Evolutionary conservation across 305 asterid species (phyloP).

Genomic region (Fraxinus angustifolia): DNA sequence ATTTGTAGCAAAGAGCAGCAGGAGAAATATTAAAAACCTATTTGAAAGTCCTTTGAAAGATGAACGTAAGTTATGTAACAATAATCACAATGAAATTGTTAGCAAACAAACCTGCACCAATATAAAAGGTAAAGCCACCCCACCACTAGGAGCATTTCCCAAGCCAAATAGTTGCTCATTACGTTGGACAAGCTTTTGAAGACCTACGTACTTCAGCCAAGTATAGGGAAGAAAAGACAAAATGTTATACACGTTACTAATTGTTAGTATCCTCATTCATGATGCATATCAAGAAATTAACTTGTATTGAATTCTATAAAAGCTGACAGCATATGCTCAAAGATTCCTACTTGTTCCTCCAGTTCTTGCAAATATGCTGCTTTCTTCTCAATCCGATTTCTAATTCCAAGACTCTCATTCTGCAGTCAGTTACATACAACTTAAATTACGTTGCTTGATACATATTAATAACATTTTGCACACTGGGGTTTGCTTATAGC

Average conservation of each 20-base stretch:
- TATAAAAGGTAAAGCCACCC: conserved; percentile 93
- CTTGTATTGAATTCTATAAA: conserved; percentile 14
- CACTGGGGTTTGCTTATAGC: conserved; percentile 5
- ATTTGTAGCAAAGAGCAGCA: background rate
- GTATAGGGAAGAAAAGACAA: background rate
- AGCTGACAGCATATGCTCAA: background rate
- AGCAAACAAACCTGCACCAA: conserved; percentile 73
- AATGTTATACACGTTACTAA: conserved; percentile 1
- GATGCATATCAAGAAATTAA: conserved; percentile 11
- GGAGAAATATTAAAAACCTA: background rate
- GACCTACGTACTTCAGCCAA: conserved; percentile 63
- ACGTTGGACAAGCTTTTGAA: conserved; percentile 78
- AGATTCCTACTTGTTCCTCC: conserved; percentile 75
- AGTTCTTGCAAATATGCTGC: conserved; percentile 84
- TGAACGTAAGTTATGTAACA: background rate
- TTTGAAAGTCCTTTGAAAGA: background rate
- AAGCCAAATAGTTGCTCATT: conserved; percentile 75
- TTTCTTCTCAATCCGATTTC: conserved; percentile 78
- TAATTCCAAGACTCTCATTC: conserved; percentile 69
- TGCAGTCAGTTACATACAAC: conserved; percentile 33
- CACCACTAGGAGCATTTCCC: conserved; percentile 91
- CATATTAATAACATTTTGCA: background rate
- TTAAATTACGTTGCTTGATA: conserved; percentile 2
- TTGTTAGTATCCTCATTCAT: conserved; percentile 2
- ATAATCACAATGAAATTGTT: conserved; percentile 3